Percentiles rank a stretch among this genome's conserved stretches.
These are phyloP conservation scores for Yamadazyma ubonensis DNA, from an alignment of 805 yeast genomes.

Conservation along the genomic window DNA sequence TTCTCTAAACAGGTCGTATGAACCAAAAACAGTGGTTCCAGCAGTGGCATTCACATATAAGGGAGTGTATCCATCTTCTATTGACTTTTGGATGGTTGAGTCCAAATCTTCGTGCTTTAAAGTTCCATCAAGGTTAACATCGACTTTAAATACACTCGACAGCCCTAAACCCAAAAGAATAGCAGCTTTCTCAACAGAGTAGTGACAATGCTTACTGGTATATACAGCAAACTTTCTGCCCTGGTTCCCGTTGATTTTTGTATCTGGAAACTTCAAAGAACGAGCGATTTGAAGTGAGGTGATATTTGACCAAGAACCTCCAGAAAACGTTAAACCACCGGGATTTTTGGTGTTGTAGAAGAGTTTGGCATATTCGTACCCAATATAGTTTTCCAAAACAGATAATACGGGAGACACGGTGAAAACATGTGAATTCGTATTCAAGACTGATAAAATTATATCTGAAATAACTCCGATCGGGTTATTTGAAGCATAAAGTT, in stretches of 20 bases:
- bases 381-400: slow-evolving; percentile 67
- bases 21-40: slow-evolving; percentile 86
- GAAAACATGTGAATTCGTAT: slow-evolving; percentile 83
- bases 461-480: slow-evolving; percentile 81
- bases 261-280: slow-evolving; percentile 62
- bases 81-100: slow-evolving; percentile 42
- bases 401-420: slow-evolving; percentile 82
- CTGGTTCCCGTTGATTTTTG: slow-evolving; percentile 59
- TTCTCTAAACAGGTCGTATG: slow-evolving; percentile 65
- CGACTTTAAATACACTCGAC: slow-evolving; percentile 58
- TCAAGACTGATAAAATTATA: slow-evolving; percentile 61
- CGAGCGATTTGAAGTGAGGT: slow-evolving; percentile 78
- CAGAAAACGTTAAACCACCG: slow-evolving; percentile 84
- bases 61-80: slow-evolving; percentile 61
- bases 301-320: slow-evolving; percentile 85
- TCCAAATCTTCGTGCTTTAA: slow-evolving; percentile 54
- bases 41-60: slow-evolving; percentile 80
- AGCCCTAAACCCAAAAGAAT: slow-evolving; percentile 73
- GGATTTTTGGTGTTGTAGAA: slow-evolving; percentile 55
- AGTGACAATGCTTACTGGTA: slow-evolving; percentile 72
- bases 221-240: slow-evolving; percentile 61
- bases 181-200: slow-evolving; percentile 79
- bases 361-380: slow-evolving; percentile 62
- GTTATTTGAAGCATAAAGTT: slow-evolving; percentile 80
- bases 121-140: slow-evolving; percentile 53